These are phyloP conservation scores for Holtermannia corniformis DNA, from an alignment of 768 basidiomycete genomes.

Conservation along the genomic window DNA sequence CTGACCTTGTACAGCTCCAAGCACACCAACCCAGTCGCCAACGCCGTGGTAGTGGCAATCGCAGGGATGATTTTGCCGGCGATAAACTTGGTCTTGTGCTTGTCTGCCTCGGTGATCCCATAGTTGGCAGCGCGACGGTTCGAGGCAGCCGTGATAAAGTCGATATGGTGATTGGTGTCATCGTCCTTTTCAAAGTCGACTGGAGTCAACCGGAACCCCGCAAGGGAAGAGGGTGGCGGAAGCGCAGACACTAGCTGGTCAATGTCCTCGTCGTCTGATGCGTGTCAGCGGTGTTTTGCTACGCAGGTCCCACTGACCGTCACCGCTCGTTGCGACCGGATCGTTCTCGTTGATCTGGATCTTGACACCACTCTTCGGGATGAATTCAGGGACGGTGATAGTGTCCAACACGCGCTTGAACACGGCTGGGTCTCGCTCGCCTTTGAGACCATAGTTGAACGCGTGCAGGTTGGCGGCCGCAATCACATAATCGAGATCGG, in stretches of 20 bases:
- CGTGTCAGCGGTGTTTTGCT: not conserved
- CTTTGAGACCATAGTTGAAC: constrained; percentile 93
- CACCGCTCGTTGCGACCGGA: constrained; percentile 50
- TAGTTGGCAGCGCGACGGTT: constrained; percentile 96
- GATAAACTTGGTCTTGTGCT: constrained; percentile 82
- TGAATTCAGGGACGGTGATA: constrained; percentile 81
- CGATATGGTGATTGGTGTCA: constrained; percentile 94
- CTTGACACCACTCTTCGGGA: constrained; percentile 83
- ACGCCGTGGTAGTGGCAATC: constrained; percentile 94
- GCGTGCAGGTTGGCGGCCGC: constrained; percentile 94
- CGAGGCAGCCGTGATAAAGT: constrained; percentile 95
- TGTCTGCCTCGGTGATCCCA: constrained; percentile 71
- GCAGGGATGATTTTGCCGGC: constrained; percentile 99
- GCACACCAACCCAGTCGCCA: constrained; percentile 92
- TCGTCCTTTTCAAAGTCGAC: constrained; percentile 99
- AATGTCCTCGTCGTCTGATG: constrained; percentile 47
- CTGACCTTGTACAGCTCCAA: constrained; percentile 90
- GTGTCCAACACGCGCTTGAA: constrained; percentile 78
- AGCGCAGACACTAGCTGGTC: constrained; percentile 57
- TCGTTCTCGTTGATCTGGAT: constrained; percentile 93
- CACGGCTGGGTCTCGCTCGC: constrained; percentile 64
- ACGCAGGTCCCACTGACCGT: constrained; percentile 34
- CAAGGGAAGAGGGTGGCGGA: constrained; percentile 80
- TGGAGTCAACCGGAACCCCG: constrained; percentile 88
- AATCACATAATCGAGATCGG: constrained; percentile 79